A percentile compares a stretch with the other conserved stretches of the same genome.
These are phyloP conservation scores for Turritis glabra DNA, from an alignment of 345 rosid genomes.

Conservation along the genomic window DNA sequence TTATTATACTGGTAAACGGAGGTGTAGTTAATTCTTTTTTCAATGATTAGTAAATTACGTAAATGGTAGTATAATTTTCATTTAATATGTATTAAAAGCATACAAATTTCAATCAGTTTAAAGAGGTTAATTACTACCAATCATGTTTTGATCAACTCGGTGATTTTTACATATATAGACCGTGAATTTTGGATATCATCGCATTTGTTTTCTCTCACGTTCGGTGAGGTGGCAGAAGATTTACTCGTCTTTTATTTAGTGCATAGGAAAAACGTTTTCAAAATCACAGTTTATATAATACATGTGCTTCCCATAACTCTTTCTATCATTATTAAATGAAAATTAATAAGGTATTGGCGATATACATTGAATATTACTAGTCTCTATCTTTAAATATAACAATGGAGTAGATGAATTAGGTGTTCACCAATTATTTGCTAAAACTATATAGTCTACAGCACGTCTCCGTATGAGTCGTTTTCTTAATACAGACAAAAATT, in stretches of 20 bases:
- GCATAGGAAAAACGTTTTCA: not conserved
- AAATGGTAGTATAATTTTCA: not conserved
- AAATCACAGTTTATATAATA: not conserved
- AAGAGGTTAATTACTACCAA: no score
- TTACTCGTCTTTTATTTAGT: not conserved
- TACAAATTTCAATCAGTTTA: no score
- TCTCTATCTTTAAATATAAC: not conserved
- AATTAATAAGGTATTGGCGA: not conserved
- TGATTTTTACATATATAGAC: no score
- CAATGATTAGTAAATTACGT: not conserved
- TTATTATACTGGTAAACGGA: not conserved
- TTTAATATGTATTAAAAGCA: no score
- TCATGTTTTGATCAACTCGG: no score
- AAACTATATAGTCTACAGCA: not conserved
- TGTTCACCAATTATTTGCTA: conserved; percentile 15
- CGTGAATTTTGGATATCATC: not conserved
- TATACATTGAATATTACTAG: not conserved
- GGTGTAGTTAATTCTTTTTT: not conserved
- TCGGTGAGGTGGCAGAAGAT: conserved; percentile 16
- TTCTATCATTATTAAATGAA: not conserved
- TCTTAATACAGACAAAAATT: not conserved
- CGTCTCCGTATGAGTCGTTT: conserved; percentile 6
- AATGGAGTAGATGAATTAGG: conserved; percentile 25
- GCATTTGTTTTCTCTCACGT: conserved; percentile 3
- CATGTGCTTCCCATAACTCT: not conserved